Conservation (phyloP, 768 basidiomycete species). For the Tubosaeta sp. region DNA sequence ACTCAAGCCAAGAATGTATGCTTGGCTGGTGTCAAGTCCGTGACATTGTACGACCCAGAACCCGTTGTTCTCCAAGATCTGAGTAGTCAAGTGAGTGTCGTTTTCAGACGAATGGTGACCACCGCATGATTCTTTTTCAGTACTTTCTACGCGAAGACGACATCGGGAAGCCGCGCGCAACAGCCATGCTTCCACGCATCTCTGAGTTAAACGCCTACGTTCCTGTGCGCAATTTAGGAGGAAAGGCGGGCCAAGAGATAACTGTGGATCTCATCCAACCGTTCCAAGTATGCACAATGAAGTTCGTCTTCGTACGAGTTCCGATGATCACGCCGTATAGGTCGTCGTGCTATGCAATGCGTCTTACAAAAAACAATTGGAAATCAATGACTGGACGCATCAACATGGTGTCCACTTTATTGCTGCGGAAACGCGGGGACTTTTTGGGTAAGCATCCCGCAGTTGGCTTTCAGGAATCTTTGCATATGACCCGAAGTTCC, state of each 20-base stretch:
- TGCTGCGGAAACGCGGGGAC: constrained; percentile 83
- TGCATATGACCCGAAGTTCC: constrained; percentile 46
- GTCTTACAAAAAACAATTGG: constrained; percentile 75
- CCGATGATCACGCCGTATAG: constrained; percentile 37
- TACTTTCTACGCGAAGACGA: constrained; percentile 92
- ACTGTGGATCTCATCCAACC: constrained; percentile 76
- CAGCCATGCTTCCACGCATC: constrained; percentile 81
- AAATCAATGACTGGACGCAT: constrained; percentile 96
- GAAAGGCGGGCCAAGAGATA: constrained; percentile 71
- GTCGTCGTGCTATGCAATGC: constrained; percentile 86
- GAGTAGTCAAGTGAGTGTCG: constrained; percentile 72
- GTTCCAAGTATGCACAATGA: constrained; percentile 67
- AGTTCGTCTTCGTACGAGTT: background rate
- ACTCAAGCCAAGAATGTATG: constrained; percentile 81
- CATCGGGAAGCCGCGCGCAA: constrained; percentile 82
- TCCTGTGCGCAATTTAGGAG: constrained; percentile 84
- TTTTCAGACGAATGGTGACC: background rate
- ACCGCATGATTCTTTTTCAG: constrained; percentile 38
- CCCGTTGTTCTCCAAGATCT: constrained; percentile 85
- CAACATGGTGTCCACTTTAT: constrained; percentile 87
- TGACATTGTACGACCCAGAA: constrained; percentile 92
- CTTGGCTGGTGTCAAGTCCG: constrained; percentile 95
- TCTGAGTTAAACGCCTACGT: constrained; percentile 96
- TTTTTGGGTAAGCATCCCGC: constrained; percentile 72
- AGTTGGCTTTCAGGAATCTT: background rate